phyloP scores from a whole-genome alignment of 2,329 filamentous ascomycete genomes.

The Tolypocladium cylindrosporum region DNA sequence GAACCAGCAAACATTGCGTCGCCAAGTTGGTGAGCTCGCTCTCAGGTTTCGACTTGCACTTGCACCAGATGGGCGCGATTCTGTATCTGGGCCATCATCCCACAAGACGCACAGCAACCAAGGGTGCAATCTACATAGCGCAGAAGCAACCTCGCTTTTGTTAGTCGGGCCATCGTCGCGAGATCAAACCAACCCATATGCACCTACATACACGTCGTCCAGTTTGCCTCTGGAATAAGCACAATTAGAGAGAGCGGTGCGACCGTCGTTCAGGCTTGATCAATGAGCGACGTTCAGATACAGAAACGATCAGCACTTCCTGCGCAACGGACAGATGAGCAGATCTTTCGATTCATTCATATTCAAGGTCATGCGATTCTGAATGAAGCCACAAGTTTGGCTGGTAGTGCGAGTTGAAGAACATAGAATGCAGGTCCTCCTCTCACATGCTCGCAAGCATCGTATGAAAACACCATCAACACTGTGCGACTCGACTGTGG shows the following conservation, averaged over 20 bases:
- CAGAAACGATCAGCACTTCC: not conserved
- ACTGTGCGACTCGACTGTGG: not conserved
- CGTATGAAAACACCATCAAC: not conserved
- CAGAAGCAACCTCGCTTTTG: not conserved
- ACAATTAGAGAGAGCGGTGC: not conserved
- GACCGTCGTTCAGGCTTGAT: not conserved
- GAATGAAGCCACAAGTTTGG: not conserved
- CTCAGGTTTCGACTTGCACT: not conserved
- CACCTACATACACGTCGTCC: not conserved
- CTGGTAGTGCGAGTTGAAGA: not conserved
- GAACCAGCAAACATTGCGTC: not conserved
- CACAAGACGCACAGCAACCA: not conserved
- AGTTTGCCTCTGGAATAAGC: not conserved
- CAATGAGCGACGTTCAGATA: not conserved
- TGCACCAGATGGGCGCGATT: not conserved
- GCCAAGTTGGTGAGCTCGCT: not conserved
- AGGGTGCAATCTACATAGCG: not conserved
- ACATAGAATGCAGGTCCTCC: not conserved
- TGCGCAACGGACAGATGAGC: not conserved
- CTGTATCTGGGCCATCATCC: not conserved
- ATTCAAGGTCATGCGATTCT: not conserved
- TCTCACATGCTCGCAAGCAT: not conserved
- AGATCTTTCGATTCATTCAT: not conserved
- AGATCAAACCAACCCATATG: not conserved
- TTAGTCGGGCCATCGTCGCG: not conserved